Base-by-base conservation (phyloP, 2,329 filamentous ascomycete genomes). In the Aspergillus alliaceus region DNA sequence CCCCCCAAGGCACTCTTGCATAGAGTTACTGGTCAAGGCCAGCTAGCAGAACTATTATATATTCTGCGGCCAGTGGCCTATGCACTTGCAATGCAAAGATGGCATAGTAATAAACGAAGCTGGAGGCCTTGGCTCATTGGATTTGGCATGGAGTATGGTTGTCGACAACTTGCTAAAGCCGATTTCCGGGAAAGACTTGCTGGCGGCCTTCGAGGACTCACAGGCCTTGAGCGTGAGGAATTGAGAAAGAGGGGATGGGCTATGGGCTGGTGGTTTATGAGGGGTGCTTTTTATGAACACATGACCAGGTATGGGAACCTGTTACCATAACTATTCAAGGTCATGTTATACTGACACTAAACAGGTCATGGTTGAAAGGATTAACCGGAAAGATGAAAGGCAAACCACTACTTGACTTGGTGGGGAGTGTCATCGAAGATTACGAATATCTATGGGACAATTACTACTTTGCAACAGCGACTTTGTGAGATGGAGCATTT, bases 391-490 rank as follows among this genome's bases (percentile, higher is more conserved):
- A 87, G 67, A 83, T 96, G 63, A 87, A 81, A 69, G 80, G 86
- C 64, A 89, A 88, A 69, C 87, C 90, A 52, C 81, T 96, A 74
- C 84, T 96, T 47, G 87, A 90, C 63, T 85, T 99, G 71, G 81
- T 96, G 24, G 90, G 88, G 8, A 91, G 90, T 56, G 89, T 99
- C 46, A 76, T 98, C 61, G 92, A 97, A 72, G 95, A 99, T 73
- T 99, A 99, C 72, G 91, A 96, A 75, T 98, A 96, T 73, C 81
- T 99, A 31, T 99, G 95, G 95, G 92, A 97, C 76, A 93, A 96
- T 67, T 98, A 97, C 75, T 96, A 98, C 76, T 99, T 98, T 75
- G 82, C 85, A 18, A 88, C 85, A 1, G 82, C 84, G 25, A 88
- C 84, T 12, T 65, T 77, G 47, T 77, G 61, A 69, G 50, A n/a